phyloP scores from a whole-genome alignment of 345 rosid genomes.

The Dipteronia sinensis region DNA sequence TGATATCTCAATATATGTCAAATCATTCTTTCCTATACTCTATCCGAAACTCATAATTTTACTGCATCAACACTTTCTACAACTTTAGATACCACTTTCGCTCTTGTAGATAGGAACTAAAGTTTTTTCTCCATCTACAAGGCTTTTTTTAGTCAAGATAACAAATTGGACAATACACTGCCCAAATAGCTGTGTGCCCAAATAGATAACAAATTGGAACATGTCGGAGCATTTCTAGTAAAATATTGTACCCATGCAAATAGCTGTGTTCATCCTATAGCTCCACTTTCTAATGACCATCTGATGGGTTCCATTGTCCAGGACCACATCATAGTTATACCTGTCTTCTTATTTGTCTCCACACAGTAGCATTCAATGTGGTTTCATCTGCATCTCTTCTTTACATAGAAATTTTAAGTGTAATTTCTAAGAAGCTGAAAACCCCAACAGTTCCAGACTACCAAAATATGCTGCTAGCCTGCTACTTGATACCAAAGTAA shows the following conservation, averaged over 20 bases:
- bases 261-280: not conserved
- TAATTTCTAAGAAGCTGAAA: not conserved
- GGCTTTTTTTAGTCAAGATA: not conserved
- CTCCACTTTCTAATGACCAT: not conserved
- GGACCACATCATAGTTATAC: not conserved
- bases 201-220: not conserved
- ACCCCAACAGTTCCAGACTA: constrained; percentile 1
- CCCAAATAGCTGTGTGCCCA: not conserved
- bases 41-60: not conserved
- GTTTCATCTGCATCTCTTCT: not conserved
- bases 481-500: not conserved
- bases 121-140: not conserved
- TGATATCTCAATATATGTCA: not conserved
- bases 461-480: constrained; percentile 1
- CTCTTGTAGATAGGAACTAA: not conserved
- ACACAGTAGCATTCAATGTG: not conserved
- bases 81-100: not conserved
- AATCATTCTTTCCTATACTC: not conserved
- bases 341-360: not conserved
- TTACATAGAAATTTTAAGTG: not conserved
- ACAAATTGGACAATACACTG: not conserved
- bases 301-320: not conserved
- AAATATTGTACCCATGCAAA: not conserved
- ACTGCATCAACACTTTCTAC: not conserved
- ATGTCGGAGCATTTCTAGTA: not conserved